Evolutionary conservation across 2,329 filamentous ascomycete genomes (phyloP), one percentile per base, ranked within the genome.

Genomic region (Claviceps capensis): DNA sequence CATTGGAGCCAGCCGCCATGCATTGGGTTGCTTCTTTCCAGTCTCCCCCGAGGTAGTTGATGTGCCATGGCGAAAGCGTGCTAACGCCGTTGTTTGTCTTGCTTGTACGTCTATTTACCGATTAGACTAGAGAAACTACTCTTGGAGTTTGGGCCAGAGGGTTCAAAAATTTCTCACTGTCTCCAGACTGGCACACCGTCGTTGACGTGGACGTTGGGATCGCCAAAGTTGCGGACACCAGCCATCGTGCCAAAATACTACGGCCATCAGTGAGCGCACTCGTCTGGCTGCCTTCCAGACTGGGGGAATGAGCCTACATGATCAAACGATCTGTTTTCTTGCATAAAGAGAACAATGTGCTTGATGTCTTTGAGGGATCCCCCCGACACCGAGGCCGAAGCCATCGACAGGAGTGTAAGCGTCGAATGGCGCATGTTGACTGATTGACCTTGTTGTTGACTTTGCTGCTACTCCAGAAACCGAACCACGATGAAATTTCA

Each of bases 321-420:
- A 50, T 65, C 62, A 48, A 66, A 61, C 1, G 64, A 64, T 17
- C 64, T 55, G 46, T 66, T 66, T 50, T 66, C 74, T 58, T 78
- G 74, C 76, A 78, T 79, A 57, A 78, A 76, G 40, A 79, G 69
- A n/a, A 79, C 67, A 36, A 78, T 75, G 69, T 79, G 76, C 50
- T 78, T 71, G 53, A 79, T 72, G 52, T 78, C 74, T 30, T 66
- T 67, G 41, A 76, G 63, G 3, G 71, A 72, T 4, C 65, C 67
- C 5, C 66, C 69, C 5, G 53, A 53, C 4, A 54, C 57, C 23
- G 59, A 41, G 48, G 53, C 54, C 43, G 57, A 56, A 47, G 57
- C 58, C 55, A 63, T 22, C 44, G 51, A 47, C 19, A 13, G 36
- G 38, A 52, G 22, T 34, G 49, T 16, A n/a, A 40, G 26, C 14